phyloP scores from a whole-genome alignment of 192 early-diverging fungal genomes.

The Backusella parvicylindrica region DNA sequence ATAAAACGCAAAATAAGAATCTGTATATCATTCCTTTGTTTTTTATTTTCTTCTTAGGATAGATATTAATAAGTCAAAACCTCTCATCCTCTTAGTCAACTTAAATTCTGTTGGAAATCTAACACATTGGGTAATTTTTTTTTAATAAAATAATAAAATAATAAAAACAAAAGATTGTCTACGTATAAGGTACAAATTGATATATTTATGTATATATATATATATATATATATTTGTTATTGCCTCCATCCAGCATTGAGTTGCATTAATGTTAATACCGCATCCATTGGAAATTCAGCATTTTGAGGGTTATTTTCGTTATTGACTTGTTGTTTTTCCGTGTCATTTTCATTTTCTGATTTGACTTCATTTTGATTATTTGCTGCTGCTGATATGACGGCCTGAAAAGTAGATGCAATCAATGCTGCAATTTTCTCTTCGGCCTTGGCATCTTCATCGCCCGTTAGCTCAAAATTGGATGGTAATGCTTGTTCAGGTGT shows the following conservation, averaged over 20 bases:
- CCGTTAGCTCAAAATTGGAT: not conserved
- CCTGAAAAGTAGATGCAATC: conserved; percentile 2
- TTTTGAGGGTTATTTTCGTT: not conserved
- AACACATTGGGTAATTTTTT: too few species aligned
- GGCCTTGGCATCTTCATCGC: not conserved
- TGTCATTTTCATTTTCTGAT: not conserved
- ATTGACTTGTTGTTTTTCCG: conserved; percentile 2
- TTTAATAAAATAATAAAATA: too few species aligned
- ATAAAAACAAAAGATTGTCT: too few species aligned
- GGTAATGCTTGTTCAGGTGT: not conserved
- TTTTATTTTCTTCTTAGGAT: too few species aligned
- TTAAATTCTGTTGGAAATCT: too few species aligned
- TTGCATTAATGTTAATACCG: conserved; percentile 43
- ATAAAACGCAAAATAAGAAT: too few species aligned
- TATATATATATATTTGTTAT: not conserved
- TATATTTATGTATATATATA: too few species aligned
- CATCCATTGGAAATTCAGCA: conserved; percentile 45
- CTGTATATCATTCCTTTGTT: too few species aligned
- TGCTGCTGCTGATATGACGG: not conserved
- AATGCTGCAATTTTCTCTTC: conserved; percentile 15
- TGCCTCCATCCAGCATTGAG: conserved; percentile 40
- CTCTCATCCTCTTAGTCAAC: too few species aligned
- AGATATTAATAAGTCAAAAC: too few species aligned
- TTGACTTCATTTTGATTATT: not conserved
- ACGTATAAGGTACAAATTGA: too few species aligned